Evolutionary conservation across 371 early-diverging fungal species (phyloP), one percentile per base, ranked within the genome.

Genomic region (Mortierella sp.): DNA sequence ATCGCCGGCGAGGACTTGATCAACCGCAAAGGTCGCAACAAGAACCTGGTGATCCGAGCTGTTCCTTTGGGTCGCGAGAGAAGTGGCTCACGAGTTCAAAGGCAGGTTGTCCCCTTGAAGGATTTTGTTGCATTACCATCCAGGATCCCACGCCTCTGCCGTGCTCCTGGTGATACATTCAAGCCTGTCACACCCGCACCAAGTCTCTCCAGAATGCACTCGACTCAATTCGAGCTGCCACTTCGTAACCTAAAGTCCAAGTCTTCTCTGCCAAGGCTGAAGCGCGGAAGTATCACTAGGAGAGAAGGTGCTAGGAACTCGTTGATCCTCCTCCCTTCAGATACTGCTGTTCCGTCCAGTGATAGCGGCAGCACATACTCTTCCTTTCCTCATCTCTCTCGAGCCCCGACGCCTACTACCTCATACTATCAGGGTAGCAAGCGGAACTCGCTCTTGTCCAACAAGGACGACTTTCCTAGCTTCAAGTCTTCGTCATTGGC

Each of bases 41-140:
- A 69, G 54, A 65, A 80, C 47, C 30, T 80, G 28, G 51, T 75
- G 0, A 59, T 68, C 8, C 60, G 81, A 6, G 37, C 72, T 4
- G 62, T 60, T 9, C 47, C 68, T 18, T 18, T 55, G 22, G 75
- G 72, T n/a, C 60, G 75, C 16, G 76, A 68, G n/a, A 57, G 80
- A 64, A 68, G 81, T 24, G 62, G 60, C 26, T 80, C 81, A 39
- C 71, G 81, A 4, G 70, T 80, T 47, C 72, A 69, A 32, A 65
- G 76, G 14, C 58, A 75, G 49, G 61, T 75, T 3, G 76, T 80
- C 30, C 81, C 76, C 1, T 68, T 80, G 58, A 80, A 80, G 55
- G 75, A 80, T 60, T 80, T 80, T 80, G 62, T 71, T 12, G 80
- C 80, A 10, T 30, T 68, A 20, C 80, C 81, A 0, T 80, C 81